These are phyloP conservation scores for Parietichytrium sp. DNA, from an alignment of 108 stramenopile species.

Conservation along the genomic window DNA sequence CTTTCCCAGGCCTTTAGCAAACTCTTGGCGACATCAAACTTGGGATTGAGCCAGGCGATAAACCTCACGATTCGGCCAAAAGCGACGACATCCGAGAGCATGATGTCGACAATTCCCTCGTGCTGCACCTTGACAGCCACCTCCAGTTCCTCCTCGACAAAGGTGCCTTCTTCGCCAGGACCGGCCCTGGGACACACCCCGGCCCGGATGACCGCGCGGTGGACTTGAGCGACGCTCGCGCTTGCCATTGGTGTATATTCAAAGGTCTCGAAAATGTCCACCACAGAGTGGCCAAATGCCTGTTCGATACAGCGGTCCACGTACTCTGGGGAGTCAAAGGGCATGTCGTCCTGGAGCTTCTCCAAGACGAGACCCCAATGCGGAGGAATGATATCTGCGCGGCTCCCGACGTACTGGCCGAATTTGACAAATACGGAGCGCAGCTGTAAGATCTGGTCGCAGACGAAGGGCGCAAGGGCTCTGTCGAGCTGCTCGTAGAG, in stretches of 20 bases:
- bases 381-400: constrained; percentile 60
- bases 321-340: constrained; percentile 69
- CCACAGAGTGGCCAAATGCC: constrained; percentile 59
- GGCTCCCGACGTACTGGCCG: constrained; percentile 78
- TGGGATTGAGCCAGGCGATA: constrained; percentile 26
- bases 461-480: constrained; percentile 44
- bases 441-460: constrained; percentile 68
- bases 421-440: constrained; percentile 88
- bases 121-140: constrained; percentile 93
- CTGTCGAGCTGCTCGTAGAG: constrained; percentile 22
- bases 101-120: constrained; percentile 81
- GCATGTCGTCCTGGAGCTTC: constrained; percentile 75
- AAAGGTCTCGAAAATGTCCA: constrained; percentile 72
- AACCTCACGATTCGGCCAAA: neutral
- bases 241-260: constrained; percentile 80
- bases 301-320: constrained; percentile 65
- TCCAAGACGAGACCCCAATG: constrained; percentile 69
- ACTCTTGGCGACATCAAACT: neutral
- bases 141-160: constrained; percentile 55
- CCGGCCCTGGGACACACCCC: neutral
- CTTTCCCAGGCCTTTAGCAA: neutral
- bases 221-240: constrained; percentile 89
- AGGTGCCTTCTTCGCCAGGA: constrained; percentile 42
- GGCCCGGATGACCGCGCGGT: constrained; percentile 65
- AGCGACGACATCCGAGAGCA: constrained; percentile 75